These are phyloP conservation scores for Plantago major DNA, from an alignment of 257 asterid species.

Conservation along the genomic window DNA sequence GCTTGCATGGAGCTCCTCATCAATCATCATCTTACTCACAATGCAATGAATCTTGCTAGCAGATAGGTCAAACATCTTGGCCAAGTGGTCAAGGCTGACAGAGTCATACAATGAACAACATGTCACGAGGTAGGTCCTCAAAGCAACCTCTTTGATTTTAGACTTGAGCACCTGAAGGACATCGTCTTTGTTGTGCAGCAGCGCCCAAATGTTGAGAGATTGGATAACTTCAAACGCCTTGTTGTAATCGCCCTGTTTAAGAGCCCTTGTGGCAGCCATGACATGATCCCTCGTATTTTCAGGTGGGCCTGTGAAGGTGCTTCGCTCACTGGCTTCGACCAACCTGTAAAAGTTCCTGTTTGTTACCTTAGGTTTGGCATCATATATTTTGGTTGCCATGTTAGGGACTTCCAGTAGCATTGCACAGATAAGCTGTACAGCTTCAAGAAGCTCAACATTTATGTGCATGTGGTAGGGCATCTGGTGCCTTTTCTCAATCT, in stretches of 20 bases:
- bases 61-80: constrained; percentile 74
- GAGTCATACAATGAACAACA: constrained; percentile 68
- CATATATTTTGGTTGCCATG: constrained; percentile 87
- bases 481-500: constrained; percentile 84
- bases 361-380: constrained; percentile 70
- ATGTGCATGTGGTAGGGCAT: constrained; percentile 99
- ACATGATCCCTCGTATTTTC: constrained; percentile 93
- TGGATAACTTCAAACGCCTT: constrained; percentile 59
- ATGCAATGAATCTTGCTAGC: constrained; percentile 56
- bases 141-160: constrained; percentile 83
- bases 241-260: constrained; percentile 70
- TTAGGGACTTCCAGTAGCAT: constrained; percentile 97
- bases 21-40: constrained; percentile 79
- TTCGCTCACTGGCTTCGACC: constrained; percentile 77
- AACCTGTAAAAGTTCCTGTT: constrained; percentile 76
- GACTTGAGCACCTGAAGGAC: constrained; percentile 72
- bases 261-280: constrained; percentile 89
- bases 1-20: constrained; percentile 84
- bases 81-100: constrained; percentile 65
- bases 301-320: constrained; percentile 83
- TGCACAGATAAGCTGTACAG: constrained; percentile 80
- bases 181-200: constrained; percentile 56
- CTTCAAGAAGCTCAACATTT: constrained; percentile 93
- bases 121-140: constrained; percentile 78
- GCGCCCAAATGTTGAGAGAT: constrained; percentile 84